Evolutionary conservation across 768 basidiomycete genomes (phyloP), one percentile per base, ranked within the genome.

Genomic region (Scleroderma bovista): DNA sequence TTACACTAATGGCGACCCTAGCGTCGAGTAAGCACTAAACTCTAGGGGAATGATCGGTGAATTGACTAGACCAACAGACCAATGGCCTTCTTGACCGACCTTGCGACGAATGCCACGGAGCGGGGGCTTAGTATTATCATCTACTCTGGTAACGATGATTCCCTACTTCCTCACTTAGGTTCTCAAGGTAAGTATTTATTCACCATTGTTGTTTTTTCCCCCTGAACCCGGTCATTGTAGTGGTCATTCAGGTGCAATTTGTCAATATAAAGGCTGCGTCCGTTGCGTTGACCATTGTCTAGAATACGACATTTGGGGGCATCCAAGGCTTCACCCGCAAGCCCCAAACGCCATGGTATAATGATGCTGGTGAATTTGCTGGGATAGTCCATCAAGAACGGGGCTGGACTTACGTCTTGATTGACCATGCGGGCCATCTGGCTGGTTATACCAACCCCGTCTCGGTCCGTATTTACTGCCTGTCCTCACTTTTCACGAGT

Each of bases 271-370:
- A 13, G 32, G 29, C 11, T 3, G 17, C 15, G 24, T 23, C 32
- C n/a, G 16, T 20, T 29, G 4, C 16, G 44, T 51, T 48, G 31
- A 56, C 6, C 31, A 29, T 5, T 20, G 39, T 0, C 45, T 29
- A 87, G 83, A 89, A 89, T 57, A 86, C 85, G 22, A 87, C 87
- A 1, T 89, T 88, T 55, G 86, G 84, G 22, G 86, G 84, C 6
- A 80, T 82, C 38, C 83, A 80, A 64, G 87, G 87, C 3, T 89
- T 89, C 62, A 80, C 82, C 3, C 72, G 78, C 42, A 73, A 75
- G 50, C 87, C 87, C 0, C 75, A 80, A 2, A 88, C 87, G 0
- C 76, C 80, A 1, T 88, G 85, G 84, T 68, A 65, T 47, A 79
- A 81, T 45, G 82, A 85, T 46, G 58, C 63, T 2, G 79, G 80